Percentiles rank a stretch among this genome's conserved stretches.
Evolutionary conservation across 768 basidiomycete genomes (phyloP).

Genomic region (Dacryopinax primogenitus): DNA sequence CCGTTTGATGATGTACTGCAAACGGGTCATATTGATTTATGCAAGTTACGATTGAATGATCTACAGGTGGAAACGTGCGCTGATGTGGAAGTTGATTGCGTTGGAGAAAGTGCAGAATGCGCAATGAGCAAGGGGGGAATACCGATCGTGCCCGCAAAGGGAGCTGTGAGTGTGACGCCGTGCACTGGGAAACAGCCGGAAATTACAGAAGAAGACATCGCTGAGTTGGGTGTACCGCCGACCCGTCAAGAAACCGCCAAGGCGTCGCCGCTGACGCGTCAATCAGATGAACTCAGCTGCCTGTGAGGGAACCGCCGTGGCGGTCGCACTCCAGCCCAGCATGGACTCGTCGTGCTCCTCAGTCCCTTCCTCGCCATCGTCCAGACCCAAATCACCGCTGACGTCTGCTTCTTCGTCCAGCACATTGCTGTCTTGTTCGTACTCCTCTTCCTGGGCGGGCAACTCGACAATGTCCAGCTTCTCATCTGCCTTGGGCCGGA

Average conservation of each 20-base stretch:
- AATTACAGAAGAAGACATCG: neutral
- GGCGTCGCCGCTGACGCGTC: neutral
- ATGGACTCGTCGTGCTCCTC: neutral
- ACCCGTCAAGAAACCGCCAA: neutral
- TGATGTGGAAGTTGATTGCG: conserved; percentile 4
- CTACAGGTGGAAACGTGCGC: neutral
- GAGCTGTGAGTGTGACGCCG: neutral
- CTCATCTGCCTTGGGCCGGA: neutral
- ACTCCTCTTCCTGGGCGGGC: neutral
- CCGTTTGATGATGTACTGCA: neutral
- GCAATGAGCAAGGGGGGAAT: neutral
- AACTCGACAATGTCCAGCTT: neutral
- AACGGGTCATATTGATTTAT: conserved; percentile 5
- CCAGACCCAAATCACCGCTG: neutral
- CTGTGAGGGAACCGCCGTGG: no score
- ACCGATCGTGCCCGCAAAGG: neutral
- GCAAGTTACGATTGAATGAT: neutral
- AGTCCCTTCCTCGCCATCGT: neutral
- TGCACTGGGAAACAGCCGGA: neutral
- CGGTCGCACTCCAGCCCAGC: neutral
- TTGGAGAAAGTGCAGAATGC: neutral
- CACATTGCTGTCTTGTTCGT: neutral
- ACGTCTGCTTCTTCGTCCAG: neutral
- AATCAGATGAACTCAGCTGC: neutral
- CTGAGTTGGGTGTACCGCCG: neutral